Conservation (phyloP, 2,329 filamentous ascomycete species). For the Penicillium fuscoglaucum region DNA sequence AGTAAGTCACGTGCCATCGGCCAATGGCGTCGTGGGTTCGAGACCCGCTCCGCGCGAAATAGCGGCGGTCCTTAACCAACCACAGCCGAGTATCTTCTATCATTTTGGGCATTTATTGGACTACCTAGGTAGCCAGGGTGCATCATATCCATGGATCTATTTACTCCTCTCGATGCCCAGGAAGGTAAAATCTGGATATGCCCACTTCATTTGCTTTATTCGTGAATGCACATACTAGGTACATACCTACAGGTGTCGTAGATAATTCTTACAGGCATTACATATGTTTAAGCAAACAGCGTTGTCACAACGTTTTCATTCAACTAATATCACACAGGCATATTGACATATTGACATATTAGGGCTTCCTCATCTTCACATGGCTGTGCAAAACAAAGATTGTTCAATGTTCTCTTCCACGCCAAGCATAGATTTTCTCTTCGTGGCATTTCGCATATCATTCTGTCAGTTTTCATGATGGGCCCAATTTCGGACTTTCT, state of each 20-base stretch:
- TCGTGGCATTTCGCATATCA: not conserved
- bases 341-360: not conserved
- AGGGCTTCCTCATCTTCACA: not conserved
- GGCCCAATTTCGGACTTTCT: not conserved
- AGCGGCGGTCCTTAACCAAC: not conserved
- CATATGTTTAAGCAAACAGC: not conserved
- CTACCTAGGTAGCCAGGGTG: not conserved
- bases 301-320: not conserved
- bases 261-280: not conserved
- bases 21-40: not conserved
- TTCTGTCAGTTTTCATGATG: not conserved
- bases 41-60: not conserved
- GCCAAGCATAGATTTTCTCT: not conserved
- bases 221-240: not conserved
- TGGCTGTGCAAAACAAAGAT: not conserved
- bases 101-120: not conserved
- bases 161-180: not conserved
- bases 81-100: not conserved
- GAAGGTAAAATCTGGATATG: not conserved
- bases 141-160: too few relatives aligned
- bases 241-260: not conserved
- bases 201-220: not conserved
- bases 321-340: not conserved
- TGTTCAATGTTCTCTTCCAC: not conserved
- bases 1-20: rapidly evolving